Evolutionary conservation across 2,329 filamentous ascomycete species (phyloP), one percentile per base, ranked within the genome.

Genomic region (Tolypocladium sp.): DNA sequence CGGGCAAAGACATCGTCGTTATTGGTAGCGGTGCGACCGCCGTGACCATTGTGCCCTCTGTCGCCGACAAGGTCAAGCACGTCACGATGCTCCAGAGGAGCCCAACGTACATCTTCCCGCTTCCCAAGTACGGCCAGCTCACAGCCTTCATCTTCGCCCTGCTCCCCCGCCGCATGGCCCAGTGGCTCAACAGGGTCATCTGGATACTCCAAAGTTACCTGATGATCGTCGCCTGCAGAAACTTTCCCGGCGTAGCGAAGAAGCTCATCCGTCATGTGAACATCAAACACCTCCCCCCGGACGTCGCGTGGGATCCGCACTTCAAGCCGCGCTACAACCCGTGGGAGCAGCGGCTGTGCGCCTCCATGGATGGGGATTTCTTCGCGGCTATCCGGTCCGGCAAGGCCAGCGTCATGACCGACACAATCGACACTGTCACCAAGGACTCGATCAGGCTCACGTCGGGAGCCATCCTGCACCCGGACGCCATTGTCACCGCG

Each of bases 11-110:
- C 22, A 75, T 90, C 27, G 82, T 88, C 52, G 76, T 89, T 58
- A 83, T 90, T 60, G 88, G 88, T 22, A 83, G 78, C 42, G 87
- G 86, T 20, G 87, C 88, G 1, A 89, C 87, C 0, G 85, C 86
- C 4, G 76, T 90, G 46, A 88, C 87, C 1, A 74, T 89, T 2
- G 70, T 90, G 1, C 87, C 87, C 2, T 80, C 78, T 40, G 72
- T 90, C 63, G 78, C 83, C 0, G 74, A 85, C 40, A 77, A 77
- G 38, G 85, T 83, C 10, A 74, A 74, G 17, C 79, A 79, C 6
- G 83, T 88, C 33, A 89, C 86, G 1, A 89, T 90, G 83, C 74
- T 91, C 1, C 87, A 91, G 68, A 79, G 87, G 37, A 87, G 82
- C 49, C 87, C 88, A 0, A 77, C 76, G 1, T 89, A 87, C 67